Base-by-base conservation (phyloP, 169 alveolate genomes). In the Theileria sp. region DNA sequence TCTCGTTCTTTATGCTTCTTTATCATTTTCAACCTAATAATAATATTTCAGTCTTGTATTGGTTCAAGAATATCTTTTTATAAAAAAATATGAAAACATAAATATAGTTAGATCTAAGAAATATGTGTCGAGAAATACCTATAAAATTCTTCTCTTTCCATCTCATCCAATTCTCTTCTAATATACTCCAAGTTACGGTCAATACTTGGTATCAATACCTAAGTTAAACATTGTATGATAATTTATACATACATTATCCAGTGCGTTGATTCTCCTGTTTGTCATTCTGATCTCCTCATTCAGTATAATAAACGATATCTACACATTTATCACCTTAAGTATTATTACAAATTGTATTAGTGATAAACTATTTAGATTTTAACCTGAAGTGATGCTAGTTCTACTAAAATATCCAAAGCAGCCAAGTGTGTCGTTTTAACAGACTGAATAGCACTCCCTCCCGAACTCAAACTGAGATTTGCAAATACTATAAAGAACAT, bases 261-360 rank as follows among this genome's bases (percentile, higher is more conserved):
- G 92, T 58, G 99, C 99, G 89, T 97, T 96, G 23, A 96, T 98
- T 86, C 99, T 95, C 86, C 99, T 84, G 89, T 96, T 96, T 30
- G 99, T 96, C 92, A 96, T 96, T 87, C 96, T 96, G 61, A 97
- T 96, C 50, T 96, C 98, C 91, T 97, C 97, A 85, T 96, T 98
- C 64, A 97, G 88, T 61, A 98, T 95, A 70, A 95, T 89, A 88
- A 95, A 96, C 77, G 97, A 93, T 34, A 98, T 95, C 94, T 86
- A 65, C 38, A 60, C 44, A 9, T 50, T 34, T 25, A 66, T 66
- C n/a, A 58, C 13, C 28, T 54, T 21, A 19, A 5, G 17, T 32
- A 71, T 23, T 0, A 0, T 10, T 32, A 17, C 17, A 71, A 36
- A 28, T 1, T n/a, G 56, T 71, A 3, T 30, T 32, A 28, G 17